A percentile compares a stretch with the other conserved stretches of the same genome.
Evolutionary conservation across 2,329 filamentous ascomycete species (phyloP).

Genomic region (Cercospora brassicicola): DNA sequence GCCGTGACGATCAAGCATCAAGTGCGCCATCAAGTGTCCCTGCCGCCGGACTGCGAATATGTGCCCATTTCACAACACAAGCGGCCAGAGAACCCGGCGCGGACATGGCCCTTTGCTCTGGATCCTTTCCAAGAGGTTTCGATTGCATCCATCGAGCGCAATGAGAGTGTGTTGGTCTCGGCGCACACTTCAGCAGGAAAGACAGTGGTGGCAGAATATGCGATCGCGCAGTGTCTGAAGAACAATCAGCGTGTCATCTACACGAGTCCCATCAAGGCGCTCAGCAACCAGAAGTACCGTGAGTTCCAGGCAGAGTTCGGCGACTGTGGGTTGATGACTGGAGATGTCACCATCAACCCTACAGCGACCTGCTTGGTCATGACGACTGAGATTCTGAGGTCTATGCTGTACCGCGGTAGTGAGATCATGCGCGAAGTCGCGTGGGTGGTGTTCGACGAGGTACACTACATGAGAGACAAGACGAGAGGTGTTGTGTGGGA

Average conservation of each 20-base stretch:
- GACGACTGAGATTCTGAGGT: constrained; percentile 98
- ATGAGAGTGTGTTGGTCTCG: constrained; percentile 94
- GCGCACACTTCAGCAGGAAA: constrained; percentile 98
- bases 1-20: constrained; percentile 89
- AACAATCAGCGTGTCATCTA: constrained; percentile 98
- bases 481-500: constrained; percentile 95
- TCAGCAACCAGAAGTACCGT: constrained; percentile 98
- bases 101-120: constrained; percentile 82
- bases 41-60: constrained; percentile 75
- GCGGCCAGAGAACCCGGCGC: constrained; percentile 80
- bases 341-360: constrained; percentile 98
- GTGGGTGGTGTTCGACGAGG: constrained; percentile 98
- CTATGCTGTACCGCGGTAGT: constrained; percentile 95
- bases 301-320: constrained; percentile 95
- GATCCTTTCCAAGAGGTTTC: constrained; percentile 97
- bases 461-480: constrained; percentile 97
- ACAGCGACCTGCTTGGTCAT: constrained; percentile 97
- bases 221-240: constrained; percentile 94
- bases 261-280: constrained; percentile 96
- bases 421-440: constrained; percentile 99
- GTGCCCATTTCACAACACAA: constrained; percentile 94
- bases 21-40: constrained; percentile 94
- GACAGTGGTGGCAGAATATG: constrained; percentile 97
- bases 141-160: constrained; percentile 90
- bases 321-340: constrained; percentile 96